Evolutionary conservation across 2,329 filamentous ascomycete genomes (phyloP), one percentile per base, ranked within the genome.

Genomic region (Dactylellina drechsleri): DNA sequence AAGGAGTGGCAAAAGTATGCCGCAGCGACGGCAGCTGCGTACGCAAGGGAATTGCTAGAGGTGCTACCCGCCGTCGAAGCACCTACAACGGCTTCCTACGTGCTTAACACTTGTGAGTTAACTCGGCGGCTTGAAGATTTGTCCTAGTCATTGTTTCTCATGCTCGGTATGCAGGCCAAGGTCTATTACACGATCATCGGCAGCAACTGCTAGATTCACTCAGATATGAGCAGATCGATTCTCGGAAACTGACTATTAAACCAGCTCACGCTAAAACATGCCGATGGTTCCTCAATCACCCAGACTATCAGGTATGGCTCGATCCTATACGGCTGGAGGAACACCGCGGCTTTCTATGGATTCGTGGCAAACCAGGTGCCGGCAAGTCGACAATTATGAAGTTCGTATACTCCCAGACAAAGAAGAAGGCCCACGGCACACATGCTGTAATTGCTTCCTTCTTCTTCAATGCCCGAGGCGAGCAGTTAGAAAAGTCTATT

Each of bases 341-440:
- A 1, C 80, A 84, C 41, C 70, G 80, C 28, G 83, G 83, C 3
- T 82, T 86, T 45, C 74, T 86, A 0, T 86, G 84, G 84, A 83
- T 86, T 36, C 82, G 82, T 52, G 85, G 84, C 0, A 84, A 85
- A 8, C 82, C 83, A 0, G 84, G 84, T 0, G 79, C 81, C 0
- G 83, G 84, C 0, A 86, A 86, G 64, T 86, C 83, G 15, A 83
- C 81, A 1, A 65, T 83, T 23, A 83, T 83, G 80, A 83, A 83
- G 66, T 80, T 81, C 36, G 74, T 77, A 23, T 78, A 79, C 4
- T 68, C 68, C 18, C 59, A 77, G 0, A 45, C 67, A 12, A 78
- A 78, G 50, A 72, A 68, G 18, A 65, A 58, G 52, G 7, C 7
- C 12, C n/a, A 43, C 50, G 12, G 45, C 31, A 36, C n/a, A n/a